Conservation (phyloP, 495 filamentous ascomycete genomes). For the Penicillium pulvis region DNA sequence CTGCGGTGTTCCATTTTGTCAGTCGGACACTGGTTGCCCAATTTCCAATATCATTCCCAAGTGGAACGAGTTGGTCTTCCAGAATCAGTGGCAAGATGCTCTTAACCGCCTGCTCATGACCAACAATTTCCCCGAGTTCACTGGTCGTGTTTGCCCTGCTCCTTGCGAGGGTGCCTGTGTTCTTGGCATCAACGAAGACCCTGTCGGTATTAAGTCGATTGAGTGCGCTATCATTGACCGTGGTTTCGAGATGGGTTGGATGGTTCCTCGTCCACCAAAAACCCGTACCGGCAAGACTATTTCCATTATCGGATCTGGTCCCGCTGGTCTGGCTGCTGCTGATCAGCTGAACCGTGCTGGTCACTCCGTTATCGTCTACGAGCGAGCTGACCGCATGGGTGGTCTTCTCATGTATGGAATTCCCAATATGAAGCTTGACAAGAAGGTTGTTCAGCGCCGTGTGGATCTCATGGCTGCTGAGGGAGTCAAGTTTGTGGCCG, state of each 20-base stretch:
- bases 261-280: constrained; percentile 81
- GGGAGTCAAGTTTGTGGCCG: constrained; percentile 81
- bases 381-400: constrained; percentile 90
- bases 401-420: constrained; percentile 99
- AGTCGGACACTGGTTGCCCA: constrained; percentile 95
- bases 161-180: constrained; percentile 98
- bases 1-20: constrained; percentile 99
- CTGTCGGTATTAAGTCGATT: constrained; percentile 98
- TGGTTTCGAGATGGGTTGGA: constrained; percentile 99
- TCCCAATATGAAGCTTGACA: constrained; percentile 99
- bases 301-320: constrained; percentile 93
- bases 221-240: constrained; percentile 99
- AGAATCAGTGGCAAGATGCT: constrained; percentile 90
- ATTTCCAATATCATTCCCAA: constrained; percentile 99
- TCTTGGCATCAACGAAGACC: constrained; percentile 97
- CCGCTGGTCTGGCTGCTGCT: constrained; percentile 86
- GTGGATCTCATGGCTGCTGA: constrained; percentile 96
- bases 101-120: constrained; percentile 96
- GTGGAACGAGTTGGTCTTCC: constrained; percentile 95
- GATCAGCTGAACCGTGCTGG: constrained; percentile 96
- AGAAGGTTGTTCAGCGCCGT: constrained; percentile 94
- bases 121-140: constrained; percentile 99
- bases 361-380: constrained; percentile 90
- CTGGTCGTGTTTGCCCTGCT: constrained; percentile 95
- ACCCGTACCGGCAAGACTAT: constrained; percentile 87